Base-by-base conservation (phyloP, 2,329 filamentous ascomycete genomes). In the Harringtonia lauricola region DNA sequence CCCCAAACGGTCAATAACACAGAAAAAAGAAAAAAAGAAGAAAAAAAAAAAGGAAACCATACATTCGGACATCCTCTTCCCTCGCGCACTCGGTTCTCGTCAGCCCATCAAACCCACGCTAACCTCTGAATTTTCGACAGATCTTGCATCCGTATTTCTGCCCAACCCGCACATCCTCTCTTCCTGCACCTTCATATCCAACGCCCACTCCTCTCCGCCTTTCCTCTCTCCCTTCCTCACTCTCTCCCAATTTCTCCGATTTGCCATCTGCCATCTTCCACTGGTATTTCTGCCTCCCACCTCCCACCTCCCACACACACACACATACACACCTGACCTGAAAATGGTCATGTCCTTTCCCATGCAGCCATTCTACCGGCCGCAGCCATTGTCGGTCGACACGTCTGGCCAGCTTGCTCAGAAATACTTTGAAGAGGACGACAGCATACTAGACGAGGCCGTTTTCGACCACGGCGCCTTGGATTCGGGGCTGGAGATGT, bases 401-500 rank as follows among this genome's bases (percentile, higher is more conserved):
- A 74, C 72, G 3, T 31, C 49, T 9, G 41, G 36, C 36, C 64
- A 58, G 44, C 64, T 72, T 54, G 62, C 67, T 43, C 68, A 52
- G 37, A 54, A 72, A 50, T 77, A 76, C 56, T 74, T 79, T 47
- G 74, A 79, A 49, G 75, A 79, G 52, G 73, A 79, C 59, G 66
- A 66, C 52, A 71, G 66, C 61, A 72, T 76, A 54, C 62, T 80
- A 52, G 76, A 81, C 64, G 76, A 80, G 45, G 67, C 64, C 59
- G 71, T 77, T 55, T 64, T 80, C 51, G 76, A 80, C 53, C 71
- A 74, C 58, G 72, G 63, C 59, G 67, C 65, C 41, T 59, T 80
- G 52, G 76, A 81, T 60, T 79, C 76, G 8, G 73, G 71, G 42
- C 61, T 81, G 44, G 76, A 80, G 52, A 71, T 81, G 64, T 81